Evolutionary conservation across 208 protist genomes (phyloP).

Genomic region (Angomonas deanei): DNA sequence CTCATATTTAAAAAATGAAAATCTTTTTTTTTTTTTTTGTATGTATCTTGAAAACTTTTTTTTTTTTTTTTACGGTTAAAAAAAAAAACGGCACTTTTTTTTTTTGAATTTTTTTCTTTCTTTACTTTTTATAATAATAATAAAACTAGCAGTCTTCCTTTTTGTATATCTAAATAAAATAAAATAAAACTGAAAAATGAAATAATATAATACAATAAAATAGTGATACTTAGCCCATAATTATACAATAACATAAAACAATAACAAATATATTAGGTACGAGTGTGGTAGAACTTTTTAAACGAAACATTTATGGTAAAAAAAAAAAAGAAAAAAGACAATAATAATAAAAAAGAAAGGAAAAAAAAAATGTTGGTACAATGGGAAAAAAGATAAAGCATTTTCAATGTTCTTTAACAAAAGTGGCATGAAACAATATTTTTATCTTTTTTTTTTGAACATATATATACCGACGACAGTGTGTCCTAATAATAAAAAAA

Average conservation of each 20-base stretch:
- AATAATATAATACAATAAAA: not conserved
- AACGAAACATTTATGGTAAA: too few species aligned
- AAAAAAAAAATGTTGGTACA: not conserved
- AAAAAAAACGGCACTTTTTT: too few species aligned
- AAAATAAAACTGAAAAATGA: not conserved
- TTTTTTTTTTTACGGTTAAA: too few species aligned
- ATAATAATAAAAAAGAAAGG: not conserved
- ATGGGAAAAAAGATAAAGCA: not conserved
- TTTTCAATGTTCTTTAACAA: not conserved
- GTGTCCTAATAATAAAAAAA: too few species aligned
- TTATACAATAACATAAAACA: too few species aligned
- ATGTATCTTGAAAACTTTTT: too few species aligned
- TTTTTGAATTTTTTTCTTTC: not conserved
- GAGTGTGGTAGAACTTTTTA: too few species aligned
- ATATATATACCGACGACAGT: not conserved
- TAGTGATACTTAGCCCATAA: not conserved
- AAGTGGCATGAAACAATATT: not conserved
- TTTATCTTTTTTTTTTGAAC: slow-evolving; percentile 1
- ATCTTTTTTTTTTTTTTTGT: too few species aligned
- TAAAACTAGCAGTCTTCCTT: not conserved
- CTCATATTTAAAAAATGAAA: too few species aligned
- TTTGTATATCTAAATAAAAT: not conserved
- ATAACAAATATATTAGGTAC: too few species aligned
- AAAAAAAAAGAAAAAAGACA: not conserved
- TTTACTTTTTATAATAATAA: too few species aligned